Conservation (phyloP, 108 stramenopile species). For the Chaetoceros muelleri region DNA sequence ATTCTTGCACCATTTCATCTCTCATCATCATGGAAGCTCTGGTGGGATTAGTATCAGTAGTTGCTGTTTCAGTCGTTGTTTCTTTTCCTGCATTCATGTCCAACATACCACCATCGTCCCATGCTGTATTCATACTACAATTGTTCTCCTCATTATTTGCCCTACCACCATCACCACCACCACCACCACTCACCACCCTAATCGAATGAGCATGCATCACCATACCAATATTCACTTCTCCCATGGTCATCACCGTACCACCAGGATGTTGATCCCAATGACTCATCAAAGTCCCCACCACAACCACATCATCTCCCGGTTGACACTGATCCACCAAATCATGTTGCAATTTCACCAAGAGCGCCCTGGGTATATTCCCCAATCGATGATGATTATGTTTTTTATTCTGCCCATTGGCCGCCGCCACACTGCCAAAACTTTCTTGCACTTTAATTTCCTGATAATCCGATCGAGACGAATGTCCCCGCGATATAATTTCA, state of each 20-base stretch:
- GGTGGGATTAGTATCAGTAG: background rate
- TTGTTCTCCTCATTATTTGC: background rate
- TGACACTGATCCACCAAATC: constrained; percentile 91
- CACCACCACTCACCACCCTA: constrained; percentile 30
- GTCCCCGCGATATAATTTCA: constrained; percentile 15
- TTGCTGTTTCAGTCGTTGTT: constrained; percentile 1
- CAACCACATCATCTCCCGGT: constrained; percentile 96
- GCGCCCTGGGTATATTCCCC: constrained; percentile 85
- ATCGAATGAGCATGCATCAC: constrained; percentile 85
- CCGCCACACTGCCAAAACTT: constrained; percentile 42
- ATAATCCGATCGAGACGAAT: constrained; percentile 76
- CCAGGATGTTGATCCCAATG: constrained; percentile 74
- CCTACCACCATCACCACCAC: constrained; percentile 6
- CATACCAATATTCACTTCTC: constrained; percentile 82
- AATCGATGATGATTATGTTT: constrained; percentile 9
- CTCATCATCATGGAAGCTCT: background rate
- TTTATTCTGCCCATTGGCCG: too few species aligned
- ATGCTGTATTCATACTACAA: background rate
- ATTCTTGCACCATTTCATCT: constrained; percentile 5
- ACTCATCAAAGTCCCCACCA: constrained; percentile 83
- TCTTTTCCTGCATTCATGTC: constrained; percentile 3
- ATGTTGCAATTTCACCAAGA: constrained; percentile 82
- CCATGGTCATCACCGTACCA: constrained; percentile 16
- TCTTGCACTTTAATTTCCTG: constrained; percentile 98
- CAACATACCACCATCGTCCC: constrained; percentile 5